A percentile compares a stretch with the other conserved stretches of the same genome.
Conservation (phyloP, 306 rosid genomes). For the Sicyos edulis region DNA sequence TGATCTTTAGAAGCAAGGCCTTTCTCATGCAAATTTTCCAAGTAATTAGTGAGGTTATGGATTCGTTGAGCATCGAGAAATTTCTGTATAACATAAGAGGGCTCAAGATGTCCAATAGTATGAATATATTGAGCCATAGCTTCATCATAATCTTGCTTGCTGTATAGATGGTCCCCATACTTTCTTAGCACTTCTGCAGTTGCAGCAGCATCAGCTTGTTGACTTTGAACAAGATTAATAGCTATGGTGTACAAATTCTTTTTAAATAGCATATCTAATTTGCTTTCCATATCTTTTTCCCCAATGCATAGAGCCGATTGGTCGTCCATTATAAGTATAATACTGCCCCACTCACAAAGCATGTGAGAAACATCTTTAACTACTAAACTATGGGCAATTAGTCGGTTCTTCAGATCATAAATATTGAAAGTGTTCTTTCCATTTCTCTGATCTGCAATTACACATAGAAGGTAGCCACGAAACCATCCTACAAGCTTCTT, state of each 20-base stretch:
- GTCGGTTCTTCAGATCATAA: slow-evolving; percentile 85
- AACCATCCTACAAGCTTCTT: slow-evolving; percentile 92
- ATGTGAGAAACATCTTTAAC: slow-evolving; percentile 86
- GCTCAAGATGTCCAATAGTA: slow-evolving; percentile 98
- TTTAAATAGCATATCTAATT: slow-evolving; percentile 93
- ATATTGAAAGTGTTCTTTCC: slow-evolving; percentile 72
- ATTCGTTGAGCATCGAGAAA: slow-evolving; percentile 98
- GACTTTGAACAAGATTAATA: slow-evolving; percentile 92
- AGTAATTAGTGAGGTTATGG: slow-evolving; percentile 89
- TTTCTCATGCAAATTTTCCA: slow-evolving; percentile 92
- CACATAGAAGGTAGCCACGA: slow-evolving; percentile 92
- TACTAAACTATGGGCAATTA: slow-evolving; percentile 77
- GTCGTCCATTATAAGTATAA: slow-evolving; percentile 79
- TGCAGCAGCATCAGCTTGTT: slow-evolving; percentile 97
- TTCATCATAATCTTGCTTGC: slow-evolving; percentile 97
- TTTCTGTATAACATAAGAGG: slow-evolving; percentile 93
- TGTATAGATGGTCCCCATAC: slow-evolving; percentile 85
- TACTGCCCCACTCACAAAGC: slow-evolving; percentile 98
- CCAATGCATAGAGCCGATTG: slow-evolving; percentile 85
- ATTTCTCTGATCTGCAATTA: slow-evolving; percentile 86
- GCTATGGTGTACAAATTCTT: slow-evolving; percentile 89
- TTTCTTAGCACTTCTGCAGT: slow-evolving; percentile 95
- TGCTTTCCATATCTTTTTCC: slow-evolving; percentile 99
- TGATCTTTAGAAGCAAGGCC: slow-evolving; percentile 98
- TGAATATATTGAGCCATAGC: slow-evolving; percentile 90